Percentiles rank a stretch among this genome's conserved stretches.
phyloP scores from a whole-genome alignment of 805 yeast species.

The Nakazawaea populi region DNA sequence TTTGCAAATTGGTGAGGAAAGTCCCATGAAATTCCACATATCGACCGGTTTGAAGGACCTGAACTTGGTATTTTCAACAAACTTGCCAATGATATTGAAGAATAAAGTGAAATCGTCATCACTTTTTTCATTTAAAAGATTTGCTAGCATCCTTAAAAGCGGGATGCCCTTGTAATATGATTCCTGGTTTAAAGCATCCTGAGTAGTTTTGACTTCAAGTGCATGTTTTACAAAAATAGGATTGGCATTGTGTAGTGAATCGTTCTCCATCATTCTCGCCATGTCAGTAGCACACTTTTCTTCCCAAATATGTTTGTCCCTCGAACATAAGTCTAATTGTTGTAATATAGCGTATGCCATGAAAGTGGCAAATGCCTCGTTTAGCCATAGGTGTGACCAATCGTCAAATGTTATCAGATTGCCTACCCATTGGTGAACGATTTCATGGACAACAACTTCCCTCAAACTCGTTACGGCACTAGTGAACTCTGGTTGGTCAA shows the following conservation, averaged over 20 bases:
- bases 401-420: conserved; percentile 59
- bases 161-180: conserved; percentile 59
- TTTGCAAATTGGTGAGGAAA: conserved; percentile 20
- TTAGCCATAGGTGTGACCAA: conserved; percentile 68
- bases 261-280: conserved; percentile 27
- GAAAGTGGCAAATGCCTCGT: conserved; percentile 77
- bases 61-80: conserved; percentile 28
- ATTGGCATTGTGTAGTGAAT: conserved; percentile 23
- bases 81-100: conserved; percentile 29
- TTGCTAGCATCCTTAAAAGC: conserved; percentile 46
- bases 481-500: background rate
- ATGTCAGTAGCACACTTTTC: conserved; percentile 22
- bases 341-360: conserved; percentile 46
- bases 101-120: conserved; percentile 26
- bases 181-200: conserved; percentile 41
- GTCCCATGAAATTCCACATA: conserved; percentile 52
- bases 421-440: conserved; percentile 81
- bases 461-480: conserved; percentile 32
- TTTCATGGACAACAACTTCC: conserved; percentile 63
- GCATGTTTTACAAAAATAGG: conserved; percentile 33
- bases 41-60: conserved; percentile 42
- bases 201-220: conserved; percentile 31
- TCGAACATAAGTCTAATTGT: conserved; percentile 13
- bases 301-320: conserved; percentile 27
- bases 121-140: conserved; percentile 27